Evolutionary conservation across 139 green algal species (phyloP).

Genomic region (Chlamydomonas schloesseri): DNA sequence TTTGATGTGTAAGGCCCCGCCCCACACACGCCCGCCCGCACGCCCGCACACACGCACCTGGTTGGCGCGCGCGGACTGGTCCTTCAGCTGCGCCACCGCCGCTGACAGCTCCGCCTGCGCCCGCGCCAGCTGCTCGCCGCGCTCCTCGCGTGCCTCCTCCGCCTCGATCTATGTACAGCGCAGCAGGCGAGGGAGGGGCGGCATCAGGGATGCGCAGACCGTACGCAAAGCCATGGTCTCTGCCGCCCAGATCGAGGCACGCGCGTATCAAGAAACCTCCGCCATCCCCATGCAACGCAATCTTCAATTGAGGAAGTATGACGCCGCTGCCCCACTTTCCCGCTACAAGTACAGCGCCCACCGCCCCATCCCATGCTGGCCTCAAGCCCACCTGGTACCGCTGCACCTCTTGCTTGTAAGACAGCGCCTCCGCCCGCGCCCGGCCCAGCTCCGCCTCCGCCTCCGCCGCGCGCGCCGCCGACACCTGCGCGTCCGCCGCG

Average conservation of each 20-base stretch:
- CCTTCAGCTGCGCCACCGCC: conserved; percentile 14
- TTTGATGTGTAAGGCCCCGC: too few relatives aligned
- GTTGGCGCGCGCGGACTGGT: conserved; percentile 7
- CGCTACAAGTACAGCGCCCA: too few relatives aligned
- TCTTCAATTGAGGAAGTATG: too few relatives aligned
- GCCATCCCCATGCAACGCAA: too few relatives aligned
- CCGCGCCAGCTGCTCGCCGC: conserved; percentile 24
- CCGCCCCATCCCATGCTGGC: too few relatives aligned
- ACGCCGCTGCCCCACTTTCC: too few relatives aligned
- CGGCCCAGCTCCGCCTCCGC: conserved; percentile 47
- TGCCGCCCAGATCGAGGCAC: too few relatives aligned
- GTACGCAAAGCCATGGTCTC: too few relatives aligned
- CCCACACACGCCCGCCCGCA: too few relatives aligned
- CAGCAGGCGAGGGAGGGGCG: neutral
- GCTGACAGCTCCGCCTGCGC: conserved; percentile 40
- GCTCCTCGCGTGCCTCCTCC: conserved; percentile 43
- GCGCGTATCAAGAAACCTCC: too few relatives aligned
- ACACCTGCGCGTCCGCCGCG: conserved; percentile 8
- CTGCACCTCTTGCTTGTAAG: conserved; percentile 39
- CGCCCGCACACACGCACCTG: too few relatives aligned
- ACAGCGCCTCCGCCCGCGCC: conserved; percentile 40
- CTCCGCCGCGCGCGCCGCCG: conserved; percentile 9
- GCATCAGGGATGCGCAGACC: too few relatives aligned
- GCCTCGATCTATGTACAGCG: conserved; percentile 48
- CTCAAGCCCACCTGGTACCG: neutral